A percentile compares a stretch with the other conserved stretches of the same genome.
These are phyloP conservation scores for Neofusicoccum ribis DNA, from an alignment of 2,329 filamentous ascomycete species.

Conservation along the genomic window DNA sequence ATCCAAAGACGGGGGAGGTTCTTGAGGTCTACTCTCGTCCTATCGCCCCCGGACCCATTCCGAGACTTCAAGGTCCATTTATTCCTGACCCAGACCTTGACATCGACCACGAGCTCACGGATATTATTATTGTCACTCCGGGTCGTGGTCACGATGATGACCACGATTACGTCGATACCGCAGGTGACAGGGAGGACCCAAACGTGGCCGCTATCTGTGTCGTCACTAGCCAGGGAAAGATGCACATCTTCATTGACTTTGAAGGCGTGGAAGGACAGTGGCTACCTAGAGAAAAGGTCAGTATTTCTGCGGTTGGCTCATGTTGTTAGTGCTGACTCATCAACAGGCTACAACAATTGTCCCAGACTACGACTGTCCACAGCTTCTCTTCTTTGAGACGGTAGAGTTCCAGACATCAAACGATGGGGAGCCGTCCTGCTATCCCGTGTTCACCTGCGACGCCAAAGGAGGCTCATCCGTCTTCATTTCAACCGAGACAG, in stretches of 20 bases:
- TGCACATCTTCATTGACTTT: conserved; percentile 62
- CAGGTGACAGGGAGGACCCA: conserved; percentile 48
- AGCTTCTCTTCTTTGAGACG: conserved; percentile 43
- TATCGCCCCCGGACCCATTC: conserved; percentile 54
- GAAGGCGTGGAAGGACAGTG: conserved; percentile 64
- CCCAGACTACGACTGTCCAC: conserved; percentile 27
- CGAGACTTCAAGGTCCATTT: conserved; percentile 64
- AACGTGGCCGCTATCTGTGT: conserved; percentile 61
- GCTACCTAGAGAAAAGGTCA: conserved; percentile 51
- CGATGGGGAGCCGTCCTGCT: conserved; percentile 32
- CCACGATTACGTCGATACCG: conserved; percentile 51
- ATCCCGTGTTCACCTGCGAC: conserved; percentile 59
- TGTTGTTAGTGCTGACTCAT: not conserved
- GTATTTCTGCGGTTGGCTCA: not conserved
- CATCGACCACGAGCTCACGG: conserved; percentile 58
- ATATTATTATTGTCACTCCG: conserved; percentile 58
- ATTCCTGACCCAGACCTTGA: conserved; percentile 52
- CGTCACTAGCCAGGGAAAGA: conserved; percentile 54
- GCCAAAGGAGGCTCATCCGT: conserved; percentile 58
- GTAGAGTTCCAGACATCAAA: conserved; percentile 34
- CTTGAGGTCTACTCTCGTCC: conserved; percentile 60
- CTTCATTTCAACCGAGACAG: conserved; percentile 57
- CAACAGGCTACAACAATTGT: conserved; percentile 8
- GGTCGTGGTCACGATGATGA: conserved; percentile 31
- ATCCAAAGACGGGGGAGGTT: conserved; percentile 50